Base-by-base conservation (phyloP, 2,329 filamentous ascomycete genomes). In the Arthroderma uncinatum region DNA sequence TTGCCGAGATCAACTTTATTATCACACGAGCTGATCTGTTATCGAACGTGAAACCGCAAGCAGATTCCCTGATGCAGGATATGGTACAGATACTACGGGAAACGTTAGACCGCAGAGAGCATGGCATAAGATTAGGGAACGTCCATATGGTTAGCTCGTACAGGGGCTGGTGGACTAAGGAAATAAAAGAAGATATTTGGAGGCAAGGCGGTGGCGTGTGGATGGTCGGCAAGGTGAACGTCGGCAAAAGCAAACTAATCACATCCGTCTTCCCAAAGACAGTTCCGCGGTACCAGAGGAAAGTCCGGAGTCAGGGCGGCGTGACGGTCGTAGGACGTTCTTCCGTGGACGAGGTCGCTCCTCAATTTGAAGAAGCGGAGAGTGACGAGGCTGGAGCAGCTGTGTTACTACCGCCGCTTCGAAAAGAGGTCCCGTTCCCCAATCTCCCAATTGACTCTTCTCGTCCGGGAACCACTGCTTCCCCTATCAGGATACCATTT, bases 161-260 rank as follows among this genome's bases (percentile, higher is more conserved):
- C 66, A 79, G 88, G 58, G 81, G 81, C 8, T 98, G 94, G 93
- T 96, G 92, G 89, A 95, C 91, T 0, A 86, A 81, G 62, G 78
- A 86, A 53, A 74, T 98, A 57, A 95, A 89, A 70, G 85, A 95
- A 63, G 85, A 91, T 52, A 90, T 98, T 50, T 91, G 84, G 79
- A 74, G 83, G 44, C 82, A 88, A 53, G 90, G 89, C 2, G 92
- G 92, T 3, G 93, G 85, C 14, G 85, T 87, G 14, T 98, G 93
- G 92, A 85, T 98, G 78, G 87, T 98, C 2, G 93, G 93, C n/a
- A 97, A 95, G 71, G 89, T 90, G 61, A 98, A 98, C 67, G 94
- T 97, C 1, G 94, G 93, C 23, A 98, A 98, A 73, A 97, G 92
- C 64, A 86, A 86, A 66, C 79, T 98, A 1, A 95, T 97, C 60